Conservation (phyloP, 176 grass and related monocot genomes). For the Avena eriantha region DNA sequence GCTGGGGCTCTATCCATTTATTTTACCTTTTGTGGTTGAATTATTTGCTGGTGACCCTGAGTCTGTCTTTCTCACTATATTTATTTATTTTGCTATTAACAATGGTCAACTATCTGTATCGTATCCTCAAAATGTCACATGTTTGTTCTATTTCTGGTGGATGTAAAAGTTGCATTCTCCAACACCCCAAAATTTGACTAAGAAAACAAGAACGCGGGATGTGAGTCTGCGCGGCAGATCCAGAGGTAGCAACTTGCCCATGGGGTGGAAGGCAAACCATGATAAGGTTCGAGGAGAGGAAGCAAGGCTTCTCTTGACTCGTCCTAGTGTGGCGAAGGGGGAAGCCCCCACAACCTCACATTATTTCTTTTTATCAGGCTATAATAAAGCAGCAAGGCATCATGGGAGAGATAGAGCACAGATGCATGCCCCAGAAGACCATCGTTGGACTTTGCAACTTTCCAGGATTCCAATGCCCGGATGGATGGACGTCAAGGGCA, state of each 20-base stretch:
- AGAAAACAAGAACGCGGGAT: not conserved
- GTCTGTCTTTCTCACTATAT: not conserved
- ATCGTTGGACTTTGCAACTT: conserved; percentile 47
- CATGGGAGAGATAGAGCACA: conserved; percentile 47
- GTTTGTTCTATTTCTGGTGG: not conserved
- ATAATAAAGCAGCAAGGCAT: conserved; percentile 55
- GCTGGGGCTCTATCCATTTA: conserved; percentile 24
- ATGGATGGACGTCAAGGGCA: conserved; percentile 42
- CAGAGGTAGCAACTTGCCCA: conserved; percentile 10
- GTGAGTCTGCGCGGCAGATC: not conserved
- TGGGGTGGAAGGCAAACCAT: conserved; percentile 40
- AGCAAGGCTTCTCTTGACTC: conserved; percentile 39
- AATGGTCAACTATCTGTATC: not conserved
- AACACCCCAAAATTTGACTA: conserved; percentile 13
- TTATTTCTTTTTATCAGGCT: conserved; percentile 28
- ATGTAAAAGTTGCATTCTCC: conserved; percentile 21
- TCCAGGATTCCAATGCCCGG: conserved; percentile 63
- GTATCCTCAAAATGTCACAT: conserved; percentile 11
- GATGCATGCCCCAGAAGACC: conserved; percentile 35
- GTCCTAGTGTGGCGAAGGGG: not conserved
- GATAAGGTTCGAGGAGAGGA: conserved; percentile 32
- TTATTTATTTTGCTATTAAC: conserved; percentile 16
- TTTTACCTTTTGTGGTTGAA: not conserved
- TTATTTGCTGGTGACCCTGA: conserved; percentile 16
- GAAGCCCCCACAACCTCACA: conserved; percentile 35